Base-by-base conservation (phyloP, 169 alveolate genomes). In the Babesia sp. region DNA sequence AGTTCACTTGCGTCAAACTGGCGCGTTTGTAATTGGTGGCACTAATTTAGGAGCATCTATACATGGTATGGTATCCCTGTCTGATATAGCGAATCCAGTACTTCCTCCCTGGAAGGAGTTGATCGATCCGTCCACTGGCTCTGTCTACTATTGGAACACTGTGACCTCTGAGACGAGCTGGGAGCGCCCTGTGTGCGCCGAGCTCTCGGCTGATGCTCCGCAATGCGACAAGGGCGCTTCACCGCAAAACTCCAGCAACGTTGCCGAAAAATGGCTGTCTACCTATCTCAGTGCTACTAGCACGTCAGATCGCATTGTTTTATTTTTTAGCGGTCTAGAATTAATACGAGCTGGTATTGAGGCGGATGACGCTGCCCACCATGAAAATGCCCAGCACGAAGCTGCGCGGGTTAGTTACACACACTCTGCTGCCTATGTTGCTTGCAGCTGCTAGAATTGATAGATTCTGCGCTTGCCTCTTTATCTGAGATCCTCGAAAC, bases 161-260 rank as follows among this genome's bases (percentile, higher is more conserved):
- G 29, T 55, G 36, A 74, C 84, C 20, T 70, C 74, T 24, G 84
- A 74, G 22, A 74, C 84, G 7, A 26, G 71, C 48, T 74, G 84
- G 84, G 41, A 46, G 54, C 44, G 33, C 26, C 84, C 84, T 1
- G 33, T 26, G 18, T n/a, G 36, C 28, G 73, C 34, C 14, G 77
- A 60, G 11, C 9, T 48, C 18, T 12, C 12, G 18, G 57, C 24
- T 12, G 14, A n/a, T 8, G n/a, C 63, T 26, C 8, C 20, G 18
- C 9, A 8, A 1, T 28, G 57, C 9, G 5, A 16, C 22, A 7
- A 28, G 8, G 1, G 3, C 28, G 57, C 57, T 28, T 16, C 20
- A 14, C 26, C 57, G 36, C 57, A 0, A 33, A 33, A 7, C 9
- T 29, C 37, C 37, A 44, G 12, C 42, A 54, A 31, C 34, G 9